A percentile compares a stretch with the other conserved stretches of the same genome.
Evolutionary conservation across 164 flowering plant species (phyloP).

Genomic region (Piper betle): DNA sequence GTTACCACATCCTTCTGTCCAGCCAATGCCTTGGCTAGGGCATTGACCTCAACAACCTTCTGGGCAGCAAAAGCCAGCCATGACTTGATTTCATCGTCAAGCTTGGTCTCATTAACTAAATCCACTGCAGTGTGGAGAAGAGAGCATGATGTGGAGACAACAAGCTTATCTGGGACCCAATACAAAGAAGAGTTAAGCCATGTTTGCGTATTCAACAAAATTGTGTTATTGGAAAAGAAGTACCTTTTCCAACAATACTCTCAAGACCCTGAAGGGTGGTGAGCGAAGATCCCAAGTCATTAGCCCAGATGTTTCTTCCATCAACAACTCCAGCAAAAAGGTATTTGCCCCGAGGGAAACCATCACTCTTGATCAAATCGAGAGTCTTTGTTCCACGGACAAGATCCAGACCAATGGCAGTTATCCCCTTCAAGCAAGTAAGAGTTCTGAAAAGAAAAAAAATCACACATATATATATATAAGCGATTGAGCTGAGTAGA

Average conservation of each 20-base stretch:
- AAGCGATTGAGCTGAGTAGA: neutral
- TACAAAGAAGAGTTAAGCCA: neutral
- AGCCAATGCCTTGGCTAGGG: slow-evolving; percentile 23
- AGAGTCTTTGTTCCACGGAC: slow-evolving; percentile 49
- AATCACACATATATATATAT: neutral
- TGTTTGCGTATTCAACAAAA: too few species aligned
- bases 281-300: slow-evolving; percentile 5
- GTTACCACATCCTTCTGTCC: slow-evolving; percentile 20
- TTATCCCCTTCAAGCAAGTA: slow-evolving; percentile 44
- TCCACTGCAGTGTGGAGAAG: slow-evolving; percentile 28
- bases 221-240: too few species aligned
- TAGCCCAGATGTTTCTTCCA: slow-evolving; percentile 9
- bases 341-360: slow-evolving; percentile 2
- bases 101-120: slow-evolving; percentile 23
- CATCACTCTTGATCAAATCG: slow-evolving; percentile 22
- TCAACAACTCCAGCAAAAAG: slow-evolving; percentile 8
- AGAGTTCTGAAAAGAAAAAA: slow-evolving; percentile 17
- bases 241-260: slow-evolving; percentile 2
- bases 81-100: slow-evolving; percentile 20
- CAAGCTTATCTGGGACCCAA: slow-evolving; percentile 14
- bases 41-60: slow-evolving; percentile 23
- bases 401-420: slow-evolving; percentile 46
- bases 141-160: slow-evolving; percentile 24
- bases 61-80: slow-evolving; percentile 30
- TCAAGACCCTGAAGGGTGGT: slow-evolving; percentile 4